Percentiles rank a stretch among this genome's conserved stretches.
Evolutionary conservation across 345 rosid genomes (phyloP).

Genomic region (Boechera divaricarpa): DNA sequence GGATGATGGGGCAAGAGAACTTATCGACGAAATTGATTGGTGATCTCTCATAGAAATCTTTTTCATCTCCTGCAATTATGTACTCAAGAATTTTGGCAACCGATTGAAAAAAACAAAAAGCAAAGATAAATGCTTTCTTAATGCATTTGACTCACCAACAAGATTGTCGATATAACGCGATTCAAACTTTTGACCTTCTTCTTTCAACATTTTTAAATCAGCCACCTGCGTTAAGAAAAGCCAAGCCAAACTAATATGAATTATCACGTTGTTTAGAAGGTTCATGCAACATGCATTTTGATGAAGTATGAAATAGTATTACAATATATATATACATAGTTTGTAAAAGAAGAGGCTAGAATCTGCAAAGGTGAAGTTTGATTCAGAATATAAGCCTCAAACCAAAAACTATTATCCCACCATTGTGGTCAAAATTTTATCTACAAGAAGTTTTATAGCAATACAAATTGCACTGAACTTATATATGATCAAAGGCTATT

Average conservation of each 20-base stretch:
- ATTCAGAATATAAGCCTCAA: conserved; percentile 12
- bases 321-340: neutral
- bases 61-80: conserved; percentile 64
- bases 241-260: conserved; percentile 4
- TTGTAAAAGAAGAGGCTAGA: neutral
- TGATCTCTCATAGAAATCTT: conserved; percentile 75
- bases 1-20: conserved; percentile 94
- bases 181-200: conserved; percentile 90
- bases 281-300: neutral
- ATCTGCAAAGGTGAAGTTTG: neutral
- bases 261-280: neutral
- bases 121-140: conserved; percentile 1
- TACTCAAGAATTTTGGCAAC: conserved; percentile 29
- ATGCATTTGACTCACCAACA: conserved; percentile 66
- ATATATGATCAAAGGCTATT: neutral
- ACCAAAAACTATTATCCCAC: neutral
- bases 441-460: neutral
- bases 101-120: conserved; percentile 8
- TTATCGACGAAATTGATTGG: conserved; percentile 83
- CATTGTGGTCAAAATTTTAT: neutral
- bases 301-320: neutral
- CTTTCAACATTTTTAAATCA: conserved; percentile 77
- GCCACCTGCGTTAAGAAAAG: conserved; percentile 64
- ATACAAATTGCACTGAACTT: neutral
- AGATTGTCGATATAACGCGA: conserved; percentile 87